Conservation (phyloP, 208 protist species). For the Borovskyia barvae region DNA sequence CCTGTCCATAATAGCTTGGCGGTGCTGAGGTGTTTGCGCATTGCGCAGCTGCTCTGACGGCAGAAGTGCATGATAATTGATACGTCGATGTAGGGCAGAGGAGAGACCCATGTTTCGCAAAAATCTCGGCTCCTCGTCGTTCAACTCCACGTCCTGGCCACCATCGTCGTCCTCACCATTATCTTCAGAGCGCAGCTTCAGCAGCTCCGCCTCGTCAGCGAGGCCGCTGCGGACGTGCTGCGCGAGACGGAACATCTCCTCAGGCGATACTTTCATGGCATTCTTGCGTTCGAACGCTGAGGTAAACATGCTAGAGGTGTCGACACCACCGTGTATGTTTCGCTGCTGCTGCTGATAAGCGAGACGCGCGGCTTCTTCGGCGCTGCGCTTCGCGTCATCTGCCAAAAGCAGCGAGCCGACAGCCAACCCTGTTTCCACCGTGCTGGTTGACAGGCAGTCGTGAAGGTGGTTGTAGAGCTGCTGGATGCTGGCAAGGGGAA, state of each 20-base stretch:
- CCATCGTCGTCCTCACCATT: conserved; percentile 45
- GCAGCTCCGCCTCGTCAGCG: conserved; percentile 78
- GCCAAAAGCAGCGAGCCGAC: conserved; percentile 69
- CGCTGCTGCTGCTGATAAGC: conserved; percentile 40
- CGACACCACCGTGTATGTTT: conserved; percentile 14
- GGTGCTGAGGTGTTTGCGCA: conserved; percentile 76
- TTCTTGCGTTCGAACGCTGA: conserved; percentile 47
- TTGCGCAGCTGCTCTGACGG: conserved; percentile 79
- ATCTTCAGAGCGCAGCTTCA: conserved; percentile 65
- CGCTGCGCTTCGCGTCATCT: conserved; percentile 39
- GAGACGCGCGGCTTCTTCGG: conserved; percentile 45
- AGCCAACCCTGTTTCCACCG: conserved; percentile 41
- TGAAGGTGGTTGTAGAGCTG: conserved; percentile 60
- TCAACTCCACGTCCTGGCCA: conserved; percentile 70
- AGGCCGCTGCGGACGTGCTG: conserved; percentile 81
- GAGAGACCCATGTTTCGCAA: conserved; percentile 59
- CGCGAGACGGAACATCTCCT: conserved; percentile 87
- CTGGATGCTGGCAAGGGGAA: conserved; percentile 52
- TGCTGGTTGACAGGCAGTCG: conserved; percentile 30
- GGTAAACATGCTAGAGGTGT: conserved; percentile 35
- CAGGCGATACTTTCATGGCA: conserved; percentile 78
- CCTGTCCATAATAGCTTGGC: conserved; percentile 72
- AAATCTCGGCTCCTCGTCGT: conserved; percentile 82
- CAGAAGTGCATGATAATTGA: conserved; percentile 82
- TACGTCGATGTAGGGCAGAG: conserved; percentile 43